Conservation (phyloP, 2,329 filamentous ascomycete genomes). For the Hypomyces perniciosus region DNA sequence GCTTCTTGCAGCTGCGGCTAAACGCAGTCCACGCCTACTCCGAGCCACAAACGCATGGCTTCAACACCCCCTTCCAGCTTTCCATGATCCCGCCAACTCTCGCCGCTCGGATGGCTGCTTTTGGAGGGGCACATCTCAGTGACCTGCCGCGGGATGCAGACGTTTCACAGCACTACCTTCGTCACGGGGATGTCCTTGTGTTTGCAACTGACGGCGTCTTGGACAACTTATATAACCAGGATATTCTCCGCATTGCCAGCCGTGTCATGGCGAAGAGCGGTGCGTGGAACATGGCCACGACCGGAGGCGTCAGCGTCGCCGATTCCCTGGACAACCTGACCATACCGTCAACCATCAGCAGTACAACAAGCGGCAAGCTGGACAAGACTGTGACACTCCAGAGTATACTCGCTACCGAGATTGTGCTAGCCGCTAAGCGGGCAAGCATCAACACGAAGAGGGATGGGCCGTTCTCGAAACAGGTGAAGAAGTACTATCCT, state of each 20-base stretch:
- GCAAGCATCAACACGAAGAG: conserved; percentile 75
- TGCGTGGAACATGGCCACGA: conserved; percentile 63
- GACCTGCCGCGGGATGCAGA: conserved; percentile 82
- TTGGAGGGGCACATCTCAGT: conserved; percentile 73
- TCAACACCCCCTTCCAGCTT: conserved; percentile 96
- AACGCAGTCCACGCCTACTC: conserved; percentile 82
- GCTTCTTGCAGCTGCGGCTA: conserved; percentile 78
- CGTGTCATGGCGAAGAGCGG: conserved; percentile 65
- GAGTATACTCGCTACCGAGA: conserved; percentile 68
- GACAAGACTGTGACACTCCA: conserved; percentile 55
- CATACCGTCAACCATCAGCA: conserved; percentile 21
- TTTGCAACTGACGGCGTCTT: conserved; percentile 94
- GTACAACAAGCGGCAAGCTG: conserved; percentile 18
- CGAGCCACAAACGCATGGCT: conserved; percentile 85
- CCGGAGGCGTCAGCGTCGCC: conserved; percentile 57
- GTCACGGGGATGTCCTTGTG: conserved; percentile 88
- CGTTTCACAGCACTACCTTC: conserved; percentile 67
- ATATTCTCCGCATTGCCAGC: conserved; percentile 76
- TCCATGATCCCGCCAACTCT: conserved; percentile 79
- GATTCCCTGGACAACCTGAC: conserved; percentile 49
- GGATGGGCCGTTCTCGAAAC: conserved; percentile 90
- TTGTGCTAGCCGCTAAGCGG: conserved; percentile 75
- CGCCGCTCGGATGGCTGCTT: conserved; percentile 71
- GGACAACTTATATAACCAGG: conserved; percentile 90
- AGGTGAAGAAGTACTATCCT: conserved; percentile 83